Evolutionary conservation across 139 green algal species (phyloP).

Genomic region (Auxenochlorella pyrenoidosa): DNA sequence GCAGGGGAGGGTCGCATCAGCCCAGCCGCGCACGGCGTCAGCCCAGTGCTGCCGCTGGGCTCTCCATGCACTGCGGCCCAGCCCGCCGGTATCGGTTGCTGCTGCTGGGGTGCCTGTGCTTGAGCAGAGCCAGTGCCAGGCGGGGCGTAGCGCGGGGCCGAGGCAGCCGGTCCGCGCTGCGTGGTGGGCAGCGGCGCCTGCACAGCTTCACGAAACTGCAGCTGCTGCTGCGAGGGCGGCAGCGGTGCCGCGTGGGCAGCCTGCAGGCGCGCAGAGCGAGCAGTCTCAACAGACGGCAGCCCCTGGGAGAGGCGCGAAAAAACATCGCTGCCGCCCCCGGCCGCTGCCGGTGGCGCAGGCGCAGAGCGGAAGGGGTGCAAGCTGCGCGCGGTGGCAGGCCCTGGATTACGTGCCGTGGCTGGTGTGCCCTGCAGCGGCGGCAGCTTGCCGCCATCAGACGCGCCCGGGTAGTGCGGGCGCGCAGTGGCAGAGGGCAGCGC

Average conservation of each 20-base stretch:
- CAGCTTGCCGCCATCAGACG: neutral
- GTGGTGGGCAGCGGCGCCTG: neutral
- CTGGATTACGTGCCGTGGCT: neutral
- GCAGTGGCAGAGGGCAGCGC: neutral
- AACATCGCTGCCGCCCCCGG: neutral
- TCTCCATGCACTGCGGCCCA: neutral
- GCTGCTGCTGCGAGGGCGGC: neutral
- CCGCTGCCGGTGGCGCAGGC: neutral
- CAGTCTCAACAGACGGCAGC: conserved; percentile 4
- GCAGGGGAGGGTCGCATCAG: neutral
- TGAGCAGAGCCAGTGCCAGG: too few species aligned
- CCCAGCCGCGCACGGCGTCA: neutral
- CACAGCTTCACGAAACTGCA: neutral
- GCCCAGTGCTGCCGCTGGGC: conserved; percentile 5
- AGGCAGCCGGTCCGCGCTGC: neutral
- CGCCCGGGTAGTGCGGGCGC: neutral
- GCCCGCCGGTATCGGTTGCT: neutral
- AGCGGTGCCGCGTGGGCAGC: neutral
- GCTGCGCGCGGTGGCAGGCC: neutral
- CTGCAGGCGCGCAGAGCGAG: conserved; percentile 9
- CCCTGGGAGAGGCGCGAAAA: conserved; percentile 15
- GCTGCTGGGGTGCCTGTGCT: neutral
- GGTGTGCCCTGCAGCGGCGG: neutral
- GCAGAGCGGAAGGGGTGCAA: neutral
- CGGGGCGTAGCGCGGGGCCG: too few species aligned